A percentile compares a stretch with the other conserved stretches of the same genome.
These are phyloP conservation scores for Nannochloris sp. DNA, from an alignment of 139 green algal genomes.

Conservation along the genomic window DNA sequence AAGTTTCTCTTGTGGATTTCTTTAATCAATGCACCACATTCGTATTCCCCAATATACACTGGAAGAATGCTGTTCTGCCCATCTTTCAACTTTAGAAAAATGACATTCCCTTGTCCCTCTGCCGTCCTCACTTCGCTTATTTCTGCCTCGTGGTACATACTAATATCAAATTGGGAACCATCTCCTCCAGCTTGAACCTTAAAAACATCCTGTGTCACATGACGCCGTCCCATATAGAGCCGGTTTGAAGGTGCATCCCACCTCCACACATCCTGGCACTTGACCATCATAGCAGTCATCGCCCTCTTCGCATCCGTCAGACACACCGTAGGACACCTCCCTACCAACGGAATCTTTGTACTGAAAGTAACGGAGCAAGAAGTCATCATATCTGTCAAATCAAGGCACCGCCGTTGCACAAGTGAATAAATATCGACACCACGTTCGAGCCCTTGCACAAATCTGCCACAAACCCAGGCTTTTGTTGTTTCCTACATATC, in stretches of 20 bases:
- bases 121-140: constrained; percentile 17
- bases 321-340: too few species aligned
- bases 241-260: background rate
- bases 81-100: constrained; percentile 40
- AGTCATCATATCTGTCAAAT: too few species aligned
- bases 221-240: background rate
- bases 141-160: constrained; percentile 1
- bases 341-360: too few species aligned
- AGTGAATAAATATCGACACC: too few species aligned
- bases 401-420: too few species aligned
- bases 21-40: constrained; percentile 34
- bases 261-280: background rate
- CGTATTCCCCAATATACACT: constrained; percentile 48
- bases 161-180: background rate
- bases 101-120: constrained; percentile 29
- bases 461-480: too few species aligned
- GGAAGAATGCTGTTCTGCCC: constrained; percentile 25
- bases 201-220: background rate
- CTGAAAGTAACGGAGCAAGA: too few species aligned
- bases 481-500: too few species aligned
- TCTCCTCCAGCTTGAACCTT: background rate
- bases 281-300: too few species aligned
- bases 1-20: constrained; percentile 36
- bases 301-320: too few species aligned
- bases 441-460: too few species aligned